phyloP scores from a whole-genome alignment of 768 basidiomycete species.

The Lactarius evosmus region DNA sequence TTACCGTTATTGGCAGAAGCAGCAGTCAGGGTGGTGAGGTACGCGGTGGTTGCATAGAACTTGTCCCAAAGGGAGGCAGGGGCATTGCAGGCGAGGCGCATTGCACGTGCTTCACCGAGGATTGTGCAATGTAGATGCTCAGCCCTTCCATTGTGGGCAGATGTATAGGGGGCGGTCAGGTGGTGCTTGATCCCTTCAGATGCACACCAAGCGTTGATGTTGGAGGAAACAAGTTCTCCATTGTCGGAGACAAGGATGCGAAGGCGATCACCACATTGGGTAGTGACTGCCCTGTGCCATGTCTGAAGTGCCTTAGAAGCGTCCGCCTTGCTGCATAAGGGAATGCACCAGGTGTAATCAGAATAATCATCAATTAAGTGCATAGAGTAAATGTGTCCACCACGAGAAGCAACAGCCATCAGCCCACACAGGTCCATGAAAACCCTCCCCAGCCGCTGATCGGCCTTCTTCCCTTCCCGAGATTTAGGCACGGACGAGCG shows the following conservation, averaged over 20 bases:
- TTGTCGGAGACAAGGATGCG: too few species aligned
- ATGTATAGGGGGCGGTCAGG: not conserved
- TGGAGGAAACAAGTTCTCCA: too few species aligned
- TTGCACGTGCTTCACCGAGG: not conserved
- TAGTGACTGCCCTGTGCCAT: too few species aligned
- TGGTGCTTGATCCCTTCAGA: not conserved
- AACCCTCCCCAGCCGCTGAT: too few species aligned
- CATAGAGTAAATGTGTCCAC: not conserved
- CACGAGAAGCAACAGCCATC: too few species aligned
- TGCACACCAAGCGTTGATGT: not conserved
- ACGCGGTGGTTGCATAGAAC: not conserved
- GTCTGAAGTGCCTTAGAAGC: not conserved
- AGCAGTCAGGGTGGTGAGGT: too few species aligned
- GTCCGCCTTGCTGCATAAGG: not conserved
- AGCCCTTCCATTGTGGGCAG: too few species aligned
- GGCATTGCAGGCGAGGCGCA: not conserved
- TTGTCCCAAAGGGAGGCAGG: constrained; percentile 13
- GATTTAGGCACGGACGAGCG: not conserved
- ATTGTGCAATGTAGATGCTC: not conserved
- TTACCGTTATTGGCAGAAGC: too few species aligned
- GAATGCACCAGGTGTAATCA: not conserved
- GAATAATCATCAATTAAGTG: constrained; percentile 3
- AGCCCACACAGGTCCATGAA: too few species aligned
- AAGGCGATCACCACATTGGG: too few species aligned
- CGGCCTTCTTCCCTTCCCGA: not conserved